phyloP scores from a whole-genome alignment of 2,329 filamentous ascomycete genomes.

The Botrytis pseudocinerea region DNA sequence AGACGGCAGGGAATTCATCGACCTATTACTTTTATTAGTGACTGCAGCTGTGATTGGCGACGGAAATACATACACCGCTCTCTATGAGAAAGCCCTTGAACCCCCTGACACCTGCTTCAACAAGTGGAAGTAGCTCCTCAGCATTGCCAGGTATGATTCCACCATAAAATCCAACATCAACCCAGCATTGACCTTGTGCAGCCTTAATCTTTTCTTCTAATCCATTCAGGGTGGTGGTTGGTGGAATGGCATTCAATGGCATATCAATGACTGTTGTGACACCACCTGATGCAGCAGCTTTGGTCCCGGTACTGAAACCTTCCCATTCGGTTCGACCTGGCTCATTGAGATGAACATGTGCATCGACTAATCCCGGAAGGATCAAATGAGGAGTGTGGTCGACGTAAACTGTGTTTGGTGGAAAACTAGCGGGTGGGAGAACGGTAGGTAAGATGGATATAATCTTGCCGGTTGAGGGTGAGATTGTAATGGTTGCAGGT shows the following conservation, averaged over 20 bases:
- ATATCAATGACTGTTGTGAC: slow-evolving; percentile 98
- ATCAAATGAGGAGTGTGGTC: slow-evolving; percentile 85
- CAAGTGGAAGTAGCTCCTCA: slow-evolving; percentile 73
- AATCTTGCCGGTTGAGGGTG: slow-evolving; percentile 79
- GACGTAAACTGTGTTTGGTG: slow-evolving; percentile 68
- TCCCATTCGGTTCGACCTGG: slow-evolving; percentile 98
- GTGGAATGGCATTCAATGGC: slow-evolving; percentile 95
- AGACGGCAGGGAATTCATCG: slow-evolving; percentile 94
- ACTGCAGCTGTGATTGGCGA: neutral
- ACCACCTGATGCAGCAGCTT: slow-evolving; percentile 90
- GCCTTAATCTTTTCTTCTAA: slow-evolving; percentile 84
- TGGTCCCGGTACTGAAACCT: slow-evolving; percentile 92
- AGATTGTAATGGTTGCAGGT: slow-evolving; percentile 81
- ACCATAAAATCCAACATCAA: slow-evolving; percentile 98
- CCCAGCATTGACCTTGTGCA: slow-evolving; percentile 87
- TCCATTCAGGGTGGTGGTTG: slow-evolving; percentile 83
- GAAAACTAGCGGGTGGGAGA: slow-evolving; percentile 74
- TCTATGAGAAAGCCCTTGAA: slow-evolving; percentile 99
- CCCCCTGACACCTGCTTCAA: slow-evolving; percentile 83
- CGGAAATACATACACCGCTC: slow-evolving; percentile 70
- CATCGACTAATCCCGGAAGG: slow-evolving; percentile 89
- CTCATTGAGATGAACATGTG: slow-evolving; percentile 97
- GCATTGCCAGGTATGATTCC: slow-evolving; percentile 91
- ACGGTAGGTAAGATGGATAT: slow-evolving; percentile 71
- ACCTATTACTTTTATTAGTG: slow-evolving; percentile 55